Conservation (phyloP, 257 asterid genomes). For the Jaltomata sinuosa region DNA sequence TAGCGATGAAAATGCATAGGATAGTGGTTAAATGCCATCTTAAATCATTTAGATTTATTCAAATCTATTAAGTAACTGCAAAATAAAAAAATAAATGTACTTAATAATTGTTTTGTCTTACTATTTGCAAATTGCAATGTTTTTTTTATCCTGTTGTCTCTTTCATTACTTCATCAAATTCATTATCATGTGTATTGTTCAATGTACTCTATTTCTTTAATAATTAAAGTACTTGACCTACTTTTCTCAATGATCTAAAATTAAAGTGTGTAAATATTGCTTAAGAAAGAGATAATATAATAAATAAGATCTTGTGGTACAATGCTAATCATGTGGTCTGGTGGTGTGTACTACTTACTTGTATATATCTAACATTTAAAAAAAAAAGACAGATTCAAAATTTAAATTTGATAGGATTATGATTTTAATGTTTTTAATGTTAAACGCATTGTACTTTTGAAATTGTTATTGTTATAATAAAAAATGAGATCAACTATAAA, state of each 20-base stretch:
- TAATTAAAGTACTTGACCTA: neutral
- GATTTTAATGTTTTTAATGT: too few relatives aligned
- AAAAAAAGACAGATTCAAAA: neutral
- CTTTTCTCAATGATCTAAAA: neutral
- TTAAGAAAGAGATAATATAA: neutral
- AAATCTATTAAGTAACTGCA: neutral
- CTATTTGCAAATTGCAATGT: neutral
- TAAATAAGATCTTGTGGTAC: neutral
- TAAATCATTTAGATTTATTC: neutral
- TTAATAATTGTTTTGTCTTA: neutral
- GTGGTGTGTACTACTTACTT: neutral
- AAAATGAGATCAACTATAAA: too few relatives aligned
- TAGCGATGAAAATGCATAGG: neutral
- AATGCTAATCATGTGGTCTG: neutral
- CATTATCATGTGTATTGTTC: neutral
- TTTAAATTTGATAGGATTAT: neutral
- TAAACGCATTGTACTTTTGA: too few relatives aligned
- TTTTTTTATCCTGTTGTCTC: neutral
- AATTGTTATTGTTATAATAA: too few relatives aligned
- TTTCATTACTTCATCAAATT: neutral
- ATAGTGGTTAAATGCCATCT: neutral
- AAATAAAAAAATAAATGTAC: neutral
- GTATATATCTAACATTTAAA: neutral
- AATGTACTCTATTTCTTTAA: neutral
- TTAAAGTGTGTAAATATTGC: neutral